These are phyloP conservation scores for Setaria italica DNA, from an alignment of 202 grass and related monocot genomes.

Conservation along the genomic window DNA sequence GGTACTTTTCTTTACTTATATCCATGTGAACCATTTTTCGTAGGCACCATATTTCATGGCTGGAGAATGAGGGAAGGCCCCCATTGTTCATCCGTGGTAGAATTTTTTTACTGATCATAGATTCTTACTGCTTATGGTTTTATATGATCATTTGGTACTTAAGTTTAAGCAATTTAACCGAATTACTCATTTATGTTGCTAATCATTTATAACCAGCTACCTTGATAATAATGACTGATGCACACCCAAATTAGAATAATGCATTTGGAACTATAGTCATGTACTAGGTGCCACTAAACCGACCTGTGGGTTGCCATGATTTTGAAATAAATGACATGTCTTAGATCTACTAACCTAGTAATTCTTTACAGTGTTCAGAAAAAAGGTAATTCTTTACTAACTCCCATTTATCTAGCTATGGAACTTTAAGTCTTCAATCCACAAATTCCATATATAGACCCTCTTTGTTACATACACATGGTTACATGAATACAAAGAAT, in stretches of 20 bases:
- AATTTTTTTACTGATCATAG: too few relatives aligned
- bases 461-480: neutral
- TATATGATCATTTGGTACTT: too few relatives aligned
- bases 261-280: neutral
- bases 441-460: too few relatives aligned
- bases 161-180: too few relatives aligned
- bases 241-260: neutral
- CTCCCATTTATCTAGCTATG: neutral
- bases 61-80: too few relatives aligned
- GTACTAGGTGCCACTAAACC: neutral
- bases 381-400: too few relatives aligned
- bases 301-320: neutral
- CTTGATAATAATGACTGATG: neutral
- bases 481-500: neutral
- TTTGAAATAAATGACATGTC: neutral
- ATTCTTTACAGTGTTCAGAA: neutral
- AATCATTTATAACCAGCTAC: too few relatives aligned
- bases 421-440: neutral
- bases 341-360: neutral
- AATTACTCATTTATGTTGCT: too few relatives aligned
- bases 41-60: too few relatives aligned
- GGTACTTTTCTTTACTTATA: slow-evolving; percentile 46
- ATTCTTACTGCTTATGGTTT: too few relatives aligned
- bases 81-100: neutral
- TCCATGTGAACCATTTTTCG: neutral